phyloP scores from a whole-genome alignment of 2,329 filamentous ascomycete species.

The Exutisphaerella laricina region DNA sequence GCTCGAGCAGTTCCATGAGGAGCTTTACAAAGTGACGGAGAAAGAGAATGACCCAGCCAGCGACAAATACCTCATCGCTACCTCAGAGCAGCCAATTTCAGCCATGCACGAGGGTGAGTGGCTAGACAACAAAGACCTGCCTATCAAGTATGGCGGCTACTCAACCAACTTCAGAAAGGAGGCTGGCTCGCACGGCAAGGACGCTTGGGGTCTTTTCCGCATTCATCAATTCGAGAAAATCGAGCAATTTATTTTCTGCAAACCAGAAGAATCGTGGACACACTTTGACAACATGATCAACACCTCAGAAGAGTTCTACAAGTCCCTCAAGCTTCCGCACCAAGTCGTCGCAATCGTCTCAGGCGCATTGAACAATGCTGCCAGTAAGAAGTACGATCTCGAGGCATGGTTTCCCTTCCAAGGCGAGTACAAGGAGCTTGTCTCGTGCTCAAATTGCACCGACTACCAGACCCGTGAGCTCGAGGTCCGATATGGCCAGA shows the following conservation, averaged over 20 bases:
- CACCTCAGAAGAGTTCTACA: slow-evolving; percentile 90
- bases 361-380: slow-evolving; percentile 87
- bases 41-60: slow-evolving; percentile 72
- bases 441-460: slow-evolving; percentile 96
- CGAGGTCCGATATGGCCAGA: slow-evolving; percentile 85
- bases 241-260: slow-evolving; percentile 73
- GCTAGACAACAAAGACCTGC: slow-evolving; percentile 76
- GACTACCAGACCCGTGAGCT: slow-evolving; percentile 94
- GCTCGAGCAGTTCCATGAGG: slow-evolving; percentile 94
- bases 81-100: slow-evolving; percentile 91
- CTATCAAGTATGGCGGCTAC: slow-evolving; percentile 84
- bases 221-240: slow-evolving; percentile 98
- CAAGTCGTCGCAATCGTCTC: slow-evolving; percentile 91
- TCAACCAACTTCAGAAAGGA: slow-evolving; percentile 95
- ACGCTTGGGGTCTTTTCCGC: slow-evolving; percentile 97
- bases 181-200: slow-evolving; percentile 82
- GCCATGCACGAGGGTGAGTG: slow-evolving; percentile 85
- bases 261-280: slow-evolving; percentile 88
- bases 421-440: slow-evolving; percentile 95
- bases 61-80: slow-evolving; percentile 79
- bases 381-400: slow-evolving; percentile 88
- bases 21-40: slow-evolving; percentile 89
- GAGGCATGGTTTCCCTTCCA: slow-evolving; percentile 97
- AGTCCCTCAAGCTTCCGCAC: slow-evolving; percentile 83
- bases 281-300: slow-evolving; percentile 90